Conservation (phyloP, 495 filamentous ascomycete species). For the Penicillium maclennaniae region DNA sequence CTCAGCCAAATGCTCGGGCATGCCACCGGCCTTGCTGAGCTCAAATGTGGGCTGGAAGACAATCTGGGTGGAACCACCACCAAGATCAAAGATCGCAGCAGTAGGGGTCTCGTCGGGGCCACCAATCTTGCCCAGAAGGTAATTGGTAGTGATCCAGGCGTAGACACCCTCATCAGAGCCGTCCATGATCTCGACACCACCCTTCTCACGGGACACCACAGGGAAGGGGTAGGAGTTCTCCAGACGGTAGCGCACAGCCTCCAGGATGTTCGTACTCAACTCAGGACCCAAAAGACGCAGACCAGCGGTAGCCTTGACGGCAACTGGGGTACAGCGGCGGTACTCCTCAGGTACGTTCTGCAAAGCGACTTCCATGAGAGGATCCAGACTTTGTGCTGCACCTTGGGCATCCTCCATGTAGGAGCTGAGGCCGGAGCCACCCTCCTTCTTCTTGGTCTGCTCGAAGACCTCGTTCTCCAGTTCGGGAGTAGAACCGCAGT, state of each 20-base stretch:
- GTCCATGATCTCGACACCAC: slow-evolving; percentile 93
- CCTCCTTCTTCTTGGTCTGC: slow-evolving; percentile 74
- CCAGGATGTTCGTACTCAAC: slow-evolving; percentile 75
- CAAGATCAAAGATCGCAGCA: slow-evolving; percentile 92
- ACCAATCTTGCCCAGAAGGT: slow-evolving; percentile 95
- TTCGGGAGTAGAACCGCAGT: slow-evolving; percentile 93
- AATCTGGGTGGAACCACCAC: slow-evolving; percentile 95
- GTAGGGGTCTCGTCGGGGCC: slow-evolving; percentile 84
- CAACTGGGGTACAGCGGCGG: slow-evolving; percentile 82
- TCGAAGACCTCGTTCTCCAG: slow-evolving; percentile 88
- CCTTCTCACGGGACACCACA: slow-evolving; percentile 75
- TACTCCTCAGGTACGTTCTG: slow-evolving; percentile 78
- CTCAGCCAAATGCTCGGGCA: slow-evolving; percentile 80
- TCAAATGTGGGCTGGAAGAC: slow-evolving; percentile 96
- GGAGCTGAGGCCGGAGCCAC: slow-evolving; percentile 79
- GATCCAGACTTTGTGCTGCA: slow-evolving; percentile 84
- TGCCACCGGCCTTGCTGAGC: slow-evolving; percentile 66
- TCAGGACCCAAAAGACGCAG: slow-evolving; percentile 81
- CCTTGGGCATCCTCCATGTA: slow-evolving; percentile 80
- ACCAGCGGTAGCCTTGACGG: slow-evolving; percentile 95
- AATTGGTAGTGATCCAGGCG: slow-evolving; percentile 98
- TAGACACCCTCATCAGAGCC: slow-evolving; percentile 96
- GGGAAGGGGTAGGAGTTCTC: slow-evolving; percentile 92
- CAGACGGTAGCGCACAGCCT: slow-evolving; percentile 77
- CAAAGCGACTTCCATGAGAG: slow-evolving; percentile 81